phyloP scores from a whole-genome alignment of 1,284 basidiomycete species.

The Puccinia brachypodii region DNA sequence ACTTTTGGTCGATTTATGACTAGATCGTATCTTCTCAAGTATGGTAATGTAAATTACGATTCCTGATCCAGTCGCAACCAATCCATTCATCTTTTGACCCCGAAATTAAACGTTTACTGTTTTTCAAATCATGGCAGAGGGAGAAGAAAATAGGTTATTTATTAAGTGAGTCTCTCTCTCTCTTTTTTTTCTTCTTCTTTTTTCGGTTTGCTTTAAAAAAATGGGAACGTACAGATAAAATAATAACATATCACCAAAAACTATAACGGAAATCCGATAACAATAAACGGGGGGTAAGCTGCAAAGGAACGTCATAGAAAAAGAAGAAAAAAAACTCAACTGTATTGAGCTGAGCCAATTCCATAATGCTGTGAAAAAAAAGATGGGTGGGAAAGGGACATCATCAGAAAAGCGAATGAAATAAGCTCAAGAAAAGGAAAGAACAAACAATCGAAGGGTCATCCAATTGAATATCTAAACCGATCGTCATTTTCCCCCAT shows the following conservation, averaged over 20 bases:
- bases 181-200: neutral
- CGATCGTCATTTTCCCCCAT: slow-evolving; percentile 47
- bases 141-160: neutral
- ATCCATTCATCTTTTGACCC: slow-evolving; percentile 41
- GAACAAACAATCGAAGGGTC: slow-evolving; percentile 38
- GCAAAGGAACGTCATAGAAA: neutral
- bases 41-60: neutral
- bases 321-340: slow-evolving; percentile 1
- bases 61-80: slow-evolving; percentile 34
- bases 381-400: no score
- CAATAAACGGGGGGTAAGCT: neutral
- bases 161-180: neutral
- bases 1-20: no score
- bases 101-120: slow-evolving; percentile 30
- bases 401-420: neutral
- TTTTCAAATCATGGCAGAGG: neutral
- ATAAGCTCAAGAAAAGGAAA: neutral
- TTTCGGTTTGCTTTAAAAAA: neutral
- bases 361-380: slow-evolving; percentile 32
- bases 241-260: slow-evolving; percentile 46
- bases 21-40: no score
- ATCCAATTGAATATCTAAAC: slow-evolving; percentile 34
- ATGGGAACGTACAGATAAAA: slow-evolving; percentile 35
- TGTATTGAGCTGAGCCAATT: slow-evolving; percentile 36
- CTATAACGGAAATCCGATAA: neutral